Conservation (phyloP, 306 rosid species). For the Cyamopsis tetragonoloba region DNA sequence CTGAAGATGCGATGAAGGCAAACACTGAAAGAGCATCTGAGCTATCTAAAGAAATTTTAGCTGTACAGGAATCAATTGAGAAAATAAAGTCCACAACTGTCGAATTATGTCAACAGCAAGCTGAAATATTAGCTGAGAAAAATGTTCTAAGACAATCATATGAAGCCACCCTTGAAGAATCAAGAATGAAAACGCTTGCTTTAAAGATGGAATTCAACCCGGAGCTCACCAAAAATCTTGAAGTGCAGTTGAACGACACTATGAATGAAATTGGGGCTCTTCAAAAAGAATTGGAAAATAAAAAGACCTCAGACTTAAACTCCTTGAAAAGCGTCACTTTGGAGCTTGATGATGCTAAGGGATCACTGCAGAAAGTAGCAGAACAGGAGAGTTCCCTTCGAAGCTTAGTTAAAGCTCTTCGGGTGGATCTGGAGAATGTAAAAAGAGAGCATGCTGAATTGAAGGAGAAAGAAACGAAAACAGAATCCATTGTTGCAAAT, state of each 20-base stretch:
- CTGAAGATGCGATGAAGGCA: slow-evolving; percentile 50
- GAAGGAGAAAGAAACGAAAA: slow-evolving; percentile 65
- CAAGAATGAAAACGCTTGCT: slow-evolving; percentile 40
- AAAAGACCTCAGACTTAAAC: slow-evolving; percentile 48
- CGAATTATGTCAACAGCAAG: slow-evolving; percentile 50
- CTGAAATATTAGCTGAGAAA: slow-evolving; percentile 46
- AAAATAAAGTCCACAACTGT: slow-evolving; percentile 45
- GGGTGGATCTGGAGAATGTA: slow-evolving; percentile 51
- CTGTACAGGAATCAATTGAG: slow-evolving; percentile 50
- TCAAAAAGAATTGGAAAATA: slow-evolving; percentile 54
- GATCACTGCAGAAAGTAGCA: slow-evolving; percentile 53
- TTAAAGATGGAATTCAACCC: slow-evolving; percentile 45
- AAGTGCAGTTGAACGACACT: slow-evolving; percentile 42
- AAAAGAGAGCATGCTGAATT: slow-evolving; percentile 55
- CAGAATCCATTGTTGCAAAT: slow-evolving; percentile 57
- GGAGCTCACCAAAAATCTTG: slow-evolving; percentile 44
- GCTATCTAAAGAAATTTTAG: slow-evolving; percentile 57
- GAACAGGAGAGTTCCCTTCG: slow-evolving; percentile 61
- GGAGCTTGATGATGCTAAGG: slow-evolving; percentile 65
- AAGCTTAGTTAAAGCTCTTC: slow-evolving; percentile 47
- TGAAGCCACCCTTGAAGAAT: slow-evolving; percentile 50
- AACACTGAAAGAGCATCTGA: slow-evolving; percentile 46
- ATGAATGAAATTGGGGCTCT: slow-evolving; percentile 45
- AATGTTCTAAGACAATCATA: slow-evolving; percentile 43
- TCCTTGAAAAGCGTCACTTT: slow-evolving; percentile 48